Conservation (phyloP, 768 basidiomycete genomes). For the Pleurotus djamor region DNA sequence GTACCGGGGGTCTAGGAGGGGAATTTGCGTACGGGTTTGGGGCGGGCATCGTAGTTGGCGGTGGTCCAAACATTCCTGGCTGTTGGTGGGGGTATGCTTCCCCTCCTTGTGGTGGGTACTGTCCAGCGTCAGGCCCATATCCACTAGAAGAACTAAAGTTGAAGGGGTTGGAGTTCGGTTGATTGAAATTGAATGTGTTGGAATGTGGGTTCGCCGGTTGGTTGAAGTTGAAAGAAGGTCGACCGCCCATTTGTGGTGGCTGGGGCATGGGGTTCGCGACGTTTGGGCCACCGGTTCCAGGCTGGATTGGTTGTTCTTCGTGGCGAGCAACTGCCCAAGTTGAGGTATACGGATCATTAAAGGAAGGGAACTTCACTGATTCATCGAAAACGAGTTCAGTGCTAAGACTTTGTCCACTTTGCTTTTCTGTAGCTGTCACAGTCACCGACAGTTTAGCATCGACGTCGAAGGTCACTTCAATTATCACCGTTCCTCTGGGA, state of each 20-base stretch:
- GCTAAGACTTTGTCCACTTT: neutral
- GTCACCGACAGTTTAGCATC: neutral
- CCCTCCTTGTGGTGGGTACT: neutral
- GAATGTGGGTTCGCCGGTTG: neutral
- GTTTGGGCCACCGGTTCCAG: neutral
- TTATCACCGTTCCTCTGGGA: neutral
- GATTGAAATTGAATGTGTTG: neutral
- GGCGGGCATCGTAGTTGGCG: neutral
- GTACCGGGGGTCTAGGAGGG: neutral
- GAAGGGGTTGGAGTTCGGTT: neutral
- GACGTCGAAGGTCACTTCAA: neutral
- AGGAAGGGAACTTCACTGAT: neutral
- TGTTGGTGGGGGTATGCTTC: neutral
- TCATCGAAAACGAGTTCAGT: neutral
- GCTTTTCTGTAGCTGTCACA: conserved; percentile 1
- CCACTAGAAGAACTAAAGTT: neutral
- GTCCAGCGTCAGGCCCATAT: neutral
- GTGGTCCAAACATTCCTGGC: neutral
- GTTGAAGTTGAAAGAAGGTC: neutral
- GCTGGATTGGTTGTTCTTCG: neutral
- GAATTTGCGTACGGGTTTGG: neutral
- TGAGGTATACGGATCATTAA: neutral
- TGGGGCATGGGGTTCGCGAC: neutral
- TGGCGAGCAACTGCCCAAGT: neutral
- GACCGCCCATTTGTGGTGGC: neutral